A percentile compares a stretch with the other conserved stretches of the same genome.
These are phyloP conservation scores for Paramecium sonneborni DNA, from an alignment of 73 alveolate genomes.

Conservation along the genomic window DNA sequence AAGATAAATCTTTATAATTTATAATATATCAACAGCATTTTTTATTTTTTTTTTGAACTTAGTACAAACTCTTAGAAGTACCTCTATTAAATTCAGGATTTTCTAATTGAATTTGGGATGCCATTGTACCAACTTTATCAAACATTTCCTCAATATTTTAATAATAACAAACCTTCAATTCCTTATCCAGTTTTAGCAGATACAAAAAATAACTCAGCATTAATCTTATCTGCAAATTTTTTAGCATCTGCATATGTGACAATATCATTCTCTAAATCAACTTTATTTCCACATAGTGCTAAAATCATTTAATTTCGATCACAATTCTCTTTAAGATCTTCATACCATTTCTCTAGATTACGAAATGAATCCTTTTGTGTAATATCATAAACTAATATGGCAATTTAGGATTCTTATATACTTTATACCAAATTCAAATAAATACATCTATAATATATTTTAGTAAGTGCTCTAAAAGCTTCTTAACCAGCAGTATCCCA, in stretches of 20 bases:
- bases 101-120: not conserved
- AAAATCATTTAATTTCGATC: constrained; percentile 60
- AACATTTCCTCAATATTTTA: not conserved
- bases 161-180: not conserved
- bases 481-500: constrained; percentile 86
- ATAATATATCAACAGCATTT: not conserved
- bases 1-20: not conserved
- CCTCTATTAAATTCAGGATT: not conserved
- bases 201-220: not conserved
- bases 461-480: constrained; percentile 71
- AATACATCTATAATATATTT: not conserved
- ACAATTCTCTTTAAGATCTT: constrained; percentile 81
- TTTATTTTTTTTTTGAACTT: not conserved
- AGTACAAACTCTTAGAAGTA: not conserved
- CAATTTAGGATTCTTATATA: constrained; percentile 24
- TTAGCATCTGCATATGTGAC: not conserved
- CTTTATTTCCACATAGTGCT: not conserved
- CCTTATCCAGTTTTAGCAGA: not conserved
- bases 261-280: not conserved
- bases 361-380: constrained; percentile 74
- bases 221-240: not conserved
- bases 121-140: not conserved
- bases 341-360: constrained; percentile 76
- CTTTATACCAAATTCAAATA: not conserved
- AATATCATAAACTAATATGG: constrained; percentile 83